Base-by-base conservation (phyloP, 2,329 filamentous ascomycete genomes). In the Nothophoma quercina region DNA sequence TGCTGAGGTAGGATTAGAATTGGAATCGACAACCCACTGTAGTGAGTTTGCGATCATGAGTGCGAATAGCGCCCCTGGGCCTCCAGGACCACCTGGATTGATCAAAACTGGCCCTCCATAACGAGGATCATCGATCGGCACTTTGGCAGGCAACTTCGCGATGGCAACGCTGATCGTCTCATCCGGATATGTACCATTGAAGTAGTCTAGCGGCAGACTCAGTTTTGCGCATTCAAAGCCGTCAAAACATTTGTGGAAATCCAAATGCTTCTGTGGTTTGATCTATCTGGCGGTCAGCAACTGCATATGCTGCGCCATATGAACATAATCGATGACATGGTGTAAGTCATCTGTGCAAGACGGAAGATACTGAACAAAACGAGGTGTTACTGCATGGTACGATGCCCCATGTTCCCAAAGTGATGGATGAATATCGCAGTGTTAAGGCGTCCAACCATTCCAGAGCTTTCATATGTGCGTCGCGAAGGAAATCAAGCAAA, bases 31-130 rank as follows among this genome's bases (percentile, higher is more conserved):
- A 19, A 74, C 52, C 13, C 49, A 55, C 40, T 70, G 72, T 15
- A 75, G 30, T 4, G 56, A 16, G 13, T 49, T 51, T 12, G 67
- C 74, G 19, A 53, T 21, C 7, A 38, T 5, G 4, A 71, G 46
- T 2, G 73, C 67, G 15, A 74, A 64, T 3, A 57, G 45, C 12
- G 75, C 64, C 21, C 78, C 77, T 8, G 74, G 69, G 12, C 75
- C 77, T 19, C 77, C 76, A 1, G 77, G 77, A 1, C 78, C 77
- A 5, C 77, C 77, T 7, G 77, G 78, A 29, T 79, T 79, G 52
- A 77, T 55, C 9, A 79, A 49, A 7, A 79, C 60, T 2, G 75
- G 70, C 1, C 76, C 75, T n/a, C 70, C 73, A 64, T 78, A 78
- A 5, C 68, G 60, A 22, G 69, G 60, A 41, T 75, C 69, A 15